These are phyloP conservation scores for Porphyra umbilicalis DNA, from an alignment of 31 red algal species.

Conservation along the genomic window DNA sequence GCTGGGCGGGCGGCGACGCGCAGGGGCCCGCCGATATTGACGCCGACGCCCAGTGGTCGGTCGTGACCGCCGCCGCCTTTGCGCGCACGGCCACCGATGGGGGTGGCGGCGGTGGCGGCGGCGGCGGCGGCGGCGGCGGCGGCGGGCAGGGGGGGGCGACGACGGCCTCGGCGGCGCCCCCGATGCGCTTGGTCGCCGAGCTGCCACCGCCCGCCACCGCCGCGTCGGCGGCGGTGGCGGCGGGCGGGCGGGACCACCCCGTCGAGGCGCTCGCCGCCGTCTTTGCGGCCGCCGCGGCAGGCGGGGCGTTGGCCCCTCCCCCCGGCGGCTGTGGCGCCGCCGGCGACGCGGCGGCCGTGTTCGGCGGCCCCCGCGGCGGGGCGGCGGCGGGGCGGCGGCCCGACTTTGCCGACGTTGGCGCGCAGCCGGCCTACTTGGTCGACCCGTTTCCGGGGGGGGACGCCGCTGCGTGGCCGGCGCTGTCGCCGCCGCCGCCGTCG, in stretches of 20 bases:
- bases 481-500: too few species aligned
- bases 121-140: background rate
- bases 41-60: background rate
- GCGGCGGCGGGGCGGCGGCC: background rate
- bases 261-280: background rate
- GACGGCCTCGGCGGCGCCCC: too few species aligned
- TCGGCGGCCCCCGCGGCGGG: background rate
- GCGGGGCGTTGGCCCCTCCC: background rate
- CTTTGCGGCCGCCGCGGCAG: background rate
- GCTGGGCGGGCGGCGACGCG: background rate
- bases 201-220: background rate
- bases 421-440: background rate
- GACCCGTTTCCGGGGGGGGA: background rate
- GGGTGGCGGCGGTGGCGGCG: background rate
- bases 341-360: background rate
- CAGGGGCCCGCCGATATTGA: background rate
- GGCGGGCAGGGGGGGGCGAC: too few species aligned
- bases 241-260: background rate
- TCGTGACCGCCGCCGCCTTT: background rate
- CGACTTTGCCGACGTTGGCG: background rate
- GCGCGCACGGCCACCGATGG: background rate
- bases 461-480: background rate
- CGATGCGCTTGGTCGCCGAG: too few species aligned
- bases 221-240: background rate
- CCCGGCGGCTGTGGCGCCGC: too few species aligned